phyloP scores from a whole-genome alignment of 208 protist genomes.

The Leishmania guyanensis region DNA sequence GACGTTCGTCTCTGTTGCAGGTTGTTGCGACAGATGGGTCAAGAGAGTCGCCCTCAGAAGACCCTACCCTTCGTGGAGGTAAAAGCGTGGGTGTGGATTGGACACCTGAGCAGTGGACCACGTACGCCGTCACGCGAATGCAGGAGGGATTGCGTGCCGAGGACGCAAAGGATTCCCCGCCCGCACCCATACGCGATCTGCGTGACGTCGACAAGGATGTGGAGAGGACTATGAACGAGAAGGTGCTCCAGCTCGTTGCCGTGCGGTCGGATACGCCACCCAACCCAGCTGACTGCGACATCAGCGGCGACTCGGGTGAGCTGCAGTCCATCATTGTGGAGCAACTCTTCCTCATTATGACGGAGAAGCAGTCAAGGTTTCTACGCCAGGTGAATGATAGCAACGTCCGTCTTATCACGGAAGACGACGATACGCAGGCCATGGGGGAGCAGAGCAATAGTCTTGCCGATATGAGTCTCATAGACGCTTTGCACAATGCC shows the following conservation, averaged over 20 bases:
- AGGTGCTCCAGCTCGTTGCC: constrained; percentile 68
- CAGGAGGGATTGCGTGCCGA: constrained; percentile 17
- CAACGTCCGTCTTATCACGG: constrained; percentile 76
- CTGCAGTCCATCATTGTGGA: constrained; percentile 86
- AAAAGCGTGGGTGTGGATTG: background rate
- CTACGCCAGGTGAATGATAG: constrained; percentile 80
- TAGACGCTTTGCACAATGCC: constrained; percentile 13
- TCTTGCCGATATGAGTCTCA: constrained; percentile 17
- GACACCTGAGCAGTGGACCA: constrained; percentile 27
- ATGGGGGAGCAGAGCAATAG: constrained; percentile 11
- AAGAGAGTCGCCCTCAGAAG: background rate
- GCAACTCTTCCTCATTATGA: constrained; percentile 75
- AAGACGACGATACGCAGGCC: constrained; percentile 31
- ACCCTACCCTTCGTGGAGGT: background rate
- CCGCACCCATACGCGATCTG: constrained; percentile 36
- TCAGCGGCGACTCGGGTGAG: constrained; percentile 65
- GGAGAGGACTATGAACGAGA: constrained; percentile 66
- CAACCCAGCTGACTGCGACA: constrained; percentile 80
- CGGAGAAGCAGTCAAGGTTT: constrained; percentile 68
- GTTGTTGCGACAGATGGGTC: background rate
- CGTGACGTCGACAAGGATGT: constrained; percentile 65
- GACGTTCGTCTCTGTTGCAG: background rate
- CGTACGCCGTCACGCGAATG: constrained; percentile 29
- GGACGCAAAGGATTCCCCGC: background rate
- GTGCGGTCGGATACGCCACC: constrained; percentile 38